A percentile compares a stretch with the other conserved stretches of the same genome.
Conservation (phyloP, 495 filamentous ascomycete species). For the Penicillium silybi region DNA sequence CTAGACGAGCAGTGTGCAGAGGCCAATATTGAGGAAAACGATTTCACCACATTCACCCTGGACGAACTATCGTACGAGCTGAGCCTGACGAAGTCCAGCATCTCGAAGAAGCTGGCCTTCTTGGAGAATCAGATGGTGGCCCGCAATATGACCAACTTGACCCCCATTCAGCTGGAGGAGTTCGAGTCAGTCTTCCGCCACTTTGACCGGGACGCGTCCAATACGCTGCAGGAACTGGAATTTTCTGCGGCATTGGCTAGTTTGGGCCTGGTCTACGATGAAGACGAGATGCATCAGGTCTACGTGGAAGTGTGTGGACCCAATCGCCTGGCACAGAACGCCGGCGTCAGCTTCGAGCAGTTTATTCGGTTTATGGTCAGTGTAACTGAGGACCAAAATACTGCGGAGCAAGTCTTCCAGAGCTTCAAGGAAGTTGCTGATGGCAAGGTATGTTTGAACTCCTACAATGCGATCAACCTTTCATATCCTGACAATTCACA, state of each 20-base stretch:
- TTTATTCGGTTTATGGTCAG: conserved; percentile 99
- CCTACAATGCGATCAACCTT: not conserved
- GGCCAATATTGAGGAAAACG: conserved; percentile 98
- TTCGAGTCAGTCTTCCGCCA: conserved; percentile 97
- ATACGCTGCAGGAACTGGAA: conserved; percentile 88
- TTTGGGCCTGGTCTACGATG: conserved; percentile 88
- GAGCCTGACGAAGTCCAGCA: conserved; percentile 80
- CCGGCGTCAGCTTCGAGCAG: conserved; percentile 89
- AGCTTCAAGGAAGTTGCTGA: conserved; percentile 95
- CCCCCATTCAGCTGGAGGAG: conserved; percentile 95
- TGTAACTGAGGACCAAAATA: conserved; percentile 97
- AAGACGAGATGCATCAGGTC: conserved; percentile 92
- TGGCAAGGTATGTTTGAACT: conserved; percentile 63
- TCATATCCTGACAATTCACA: conserved; percentile 23
- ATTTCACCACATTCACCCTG: conserved; percentile 96
- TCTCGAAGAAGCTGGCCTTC: conserved; percentile 92
- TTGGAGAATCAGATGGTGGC: conserved; percentile 97
- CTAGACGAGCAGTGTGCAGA: conserved; percentile 86
- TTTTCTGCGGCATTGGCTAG: conserved; percentile 93
- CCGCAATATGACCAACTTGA: conserved; percentile 97
- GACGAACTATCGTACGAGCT: conserved; percentile 95
- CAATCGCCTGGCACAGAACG: conserved; percentile 34
- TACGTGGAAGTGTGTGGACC: conserved; percentile 72
- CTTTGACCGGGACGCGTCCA: conserved; percentile 90
- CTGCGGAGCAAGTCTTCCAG: conserved; percentile 96